phyloP scores from a whole-genome alignment of 1,139 yeast species.

The Suhomyces guaymorum region DNA sequence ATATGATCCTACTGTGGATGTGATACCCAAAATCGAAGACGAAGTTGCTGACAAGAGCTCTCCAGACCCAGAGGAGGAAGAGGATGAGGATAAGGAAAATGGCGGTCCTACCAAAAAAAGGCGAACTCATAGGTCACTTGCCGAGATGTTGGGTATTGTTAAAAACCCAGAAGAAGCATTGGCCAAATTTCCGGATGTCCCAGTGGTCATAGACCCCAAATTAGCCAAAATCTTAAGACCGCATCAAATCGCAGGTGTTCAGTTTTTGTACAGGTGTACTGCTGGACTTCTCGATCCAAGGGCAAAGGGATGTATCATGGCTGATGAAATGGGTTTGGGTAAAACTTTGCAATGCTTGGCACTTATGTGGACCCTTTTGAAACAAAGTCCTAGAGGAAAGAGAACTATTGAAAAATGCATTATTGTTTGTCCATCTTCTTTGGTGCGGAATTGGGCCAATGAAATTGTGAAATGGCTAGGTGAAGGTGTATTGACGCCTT shows the following conservation, averaged over 20 bases:
- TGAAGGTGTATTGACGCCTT: slow-evolving; percentile 80
- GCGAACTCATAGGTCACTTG: slow-evolving; percentile 63
- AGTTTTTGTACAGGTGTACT: slow-evolving; percentile 85
- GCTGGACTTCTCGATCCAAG: slow-evolving; percentile 83
- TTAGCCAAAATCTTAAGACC: slow-evolving; percentile 85
- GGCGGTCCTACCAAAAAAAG: slow-evolving; percentile 26
- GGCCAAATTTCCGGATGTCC: slow-evolving; percentile 74
- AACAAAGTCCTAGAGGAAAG: slow-evolving; percentile 88
- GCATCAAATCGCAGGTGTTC: slow-evolving; percentile 95
- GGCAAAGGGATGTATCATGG: slow-evolving; percentile 98
- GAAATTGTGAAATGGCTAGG: slow-evolving; percentile 97
- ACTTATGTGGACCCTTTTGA: slow-evolving; percentile 88
- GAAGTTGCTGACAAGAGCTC: slow-evolving; percentile 35
- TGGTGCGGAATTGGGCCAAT: slow-evolving; percentile 97
- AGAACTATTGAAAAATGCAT: slow-evolving; percentile 86
- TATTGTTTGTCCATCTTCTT: slow-evolving; percentile 92
- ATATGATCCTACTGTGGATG: slow-evolving; percentile 91
- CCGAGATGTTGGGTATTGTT: slow-evolving; percentile 77
- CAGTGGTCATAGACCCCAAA: slow-evolving; percentile 94
- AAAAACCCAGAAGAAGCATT: slow-evolving; percentile 49
- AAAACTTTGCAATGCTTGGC: slow-evolving; percentile 93
- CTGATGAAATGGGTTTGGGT: slow-evolving; percentile 98
- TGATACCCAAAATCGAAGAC: slow-evolving; percentile 49
- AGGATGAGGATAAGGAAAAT: slow-evolving; percentile 22
- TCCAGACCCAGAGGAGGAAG: slow-evolving; percentile 18